phyloP scores from a whole-genome alignment of 208 protist genomes.

The Acanthamoeba culbertsoni region DNA sequence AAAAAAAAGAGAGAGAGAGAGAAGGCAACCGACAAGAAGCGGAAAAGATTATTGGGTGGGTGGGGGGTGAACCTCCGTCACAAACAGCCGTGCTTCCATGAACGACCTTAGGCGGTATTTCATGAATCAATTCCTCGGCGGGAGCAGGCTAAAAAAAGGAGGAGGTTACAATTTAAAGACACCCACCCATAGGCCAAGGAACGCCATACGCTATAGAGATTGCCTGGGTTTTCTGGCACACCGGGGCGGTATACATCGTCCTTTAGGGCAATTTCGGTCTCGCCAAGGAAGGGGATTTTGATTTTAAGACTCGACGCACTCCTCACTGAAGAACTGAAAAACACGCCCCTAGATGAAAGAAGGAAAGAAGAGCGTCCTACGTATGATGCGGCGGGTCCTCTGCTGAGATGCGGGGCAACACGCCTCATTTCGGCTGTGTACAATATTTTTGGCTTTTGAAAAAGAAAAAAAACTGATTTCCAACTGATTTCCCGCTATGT shows the following conservation, averaged over 20 bases:
- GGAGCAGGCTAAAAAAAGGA: neutral
- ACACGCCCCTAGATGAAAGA: neutral
- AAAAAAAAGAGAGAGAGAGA: too few species aligned
- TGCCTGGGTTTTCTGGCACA: conserved; percentile 13
- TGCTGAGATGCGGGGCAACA: neutral
- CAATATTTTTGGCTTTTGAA: neutral
- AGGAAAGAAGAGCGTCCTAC: neutral
- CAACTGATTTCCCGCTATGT: too few species aligned
- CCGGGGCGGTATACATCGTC: neutral
- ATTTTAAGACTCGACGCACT: neutral
- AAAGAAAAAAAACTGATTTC: neutral
- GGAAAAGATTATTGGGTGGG: too few species aligned
- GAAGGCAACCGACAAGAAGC: too few species aligned
- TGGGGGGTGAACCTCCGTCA: conserved; percentile 11
- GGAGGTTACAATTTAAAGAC: neutral
- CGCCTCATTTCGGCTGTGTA: neutral
- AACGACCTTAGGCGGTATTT: neutral
- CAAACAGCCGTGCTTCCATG: neutral
- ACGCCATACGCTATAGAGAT: neutral
- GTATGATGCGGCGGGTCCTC: neutral
- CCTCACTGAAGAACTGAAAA: neutral
- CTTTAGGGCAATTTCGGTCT: neutral
- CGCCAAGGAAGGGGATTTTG: neutral
- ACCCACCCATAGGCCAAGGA: neutral
- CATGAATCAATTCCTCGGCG: conserved; percentile 31